phyloP scores from a whole-genome alignment of 2,329 filamentous ascomycete genomes.

The Aspergillus niger region DNA sequence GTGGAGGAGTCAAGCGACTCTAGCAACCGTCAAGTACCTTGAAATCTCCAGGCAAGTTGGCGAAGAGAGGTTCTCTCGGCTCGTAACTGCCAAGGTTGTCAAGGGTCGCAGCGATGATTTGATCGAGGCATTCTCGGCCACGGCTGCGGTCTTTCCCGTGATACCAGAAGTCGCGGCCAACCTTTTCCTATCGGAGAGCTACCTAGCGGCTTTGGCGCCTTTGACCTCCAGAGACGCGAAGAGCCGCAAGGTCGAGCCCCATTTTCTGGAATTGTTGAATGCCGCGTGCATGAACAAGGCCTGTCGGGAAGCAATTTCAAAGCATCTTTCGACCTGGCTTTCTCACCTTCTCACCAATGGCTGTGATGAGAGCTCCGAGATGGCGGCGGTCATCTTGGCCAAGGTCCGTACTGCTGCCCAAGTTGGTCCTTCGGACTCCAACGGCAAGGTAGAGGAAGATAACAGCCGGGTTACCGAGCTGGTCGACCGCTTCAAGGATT shows the following conservation, averaged over 20 bases:
- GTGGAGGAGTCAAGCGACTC: slow-evolving; percentile 76
- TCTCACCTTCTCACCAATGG: slow-evolving; percentile 78
- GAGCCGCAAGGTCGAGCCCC: slow-evolving; percentile 80
- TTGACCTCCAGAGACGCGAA: slow-evolving; percentile 80
- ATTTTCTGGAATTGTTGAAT: slow-evolving; percentile 85
- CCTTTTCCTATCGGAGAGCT: slow-evolving; percentile 86
- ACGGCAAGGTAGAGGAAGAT: slow-evolving; percentile 36
- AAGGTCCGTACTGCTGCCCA: slow-evolving; percentile 55
- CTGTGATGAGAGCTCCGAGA: slow-evolving; percentile 53
- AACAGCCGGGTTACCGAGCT: slow-evolving; percentile 55
- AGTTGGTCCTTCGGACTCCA: slow-evolving; percentile 31
- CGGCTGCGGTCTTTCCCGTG: slow-evolving; percentile 82
- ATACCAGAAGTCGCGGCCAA: slow-evolving; percentile 72
- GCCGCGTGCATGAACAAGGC: slow-evolving; percentile 82
- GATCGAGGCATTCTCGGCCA: slow-evolving; percentile 90
- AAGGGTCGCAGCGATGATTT: slow-evolving; percentile 83
- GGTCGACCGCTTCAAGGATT: slow-evolving; percentile 56
- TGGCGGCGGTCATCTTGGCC: slow-evolving; percentile 73
- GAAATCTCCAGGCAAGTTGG: slow-evolving; percentile 74
- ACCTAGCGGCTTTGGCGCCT: slow-evolving; percentile 73
- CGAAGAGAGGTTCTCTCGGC: slow-evolving; percentile 67
- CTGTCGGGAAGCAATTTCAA: slow-evolving; percentile 80
- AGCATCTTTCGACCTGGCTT: slow-evolving; percentile 84
- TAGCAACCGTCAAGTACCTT: slow-evolving; percentile 81
- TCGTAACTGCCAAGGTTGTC: slow-evolving; percentile 71